Evolutionary conservation across 2,329 filamentous ascomycete genomes (phyloP).

Genomic region (Claviceps pusilla): DNA sequence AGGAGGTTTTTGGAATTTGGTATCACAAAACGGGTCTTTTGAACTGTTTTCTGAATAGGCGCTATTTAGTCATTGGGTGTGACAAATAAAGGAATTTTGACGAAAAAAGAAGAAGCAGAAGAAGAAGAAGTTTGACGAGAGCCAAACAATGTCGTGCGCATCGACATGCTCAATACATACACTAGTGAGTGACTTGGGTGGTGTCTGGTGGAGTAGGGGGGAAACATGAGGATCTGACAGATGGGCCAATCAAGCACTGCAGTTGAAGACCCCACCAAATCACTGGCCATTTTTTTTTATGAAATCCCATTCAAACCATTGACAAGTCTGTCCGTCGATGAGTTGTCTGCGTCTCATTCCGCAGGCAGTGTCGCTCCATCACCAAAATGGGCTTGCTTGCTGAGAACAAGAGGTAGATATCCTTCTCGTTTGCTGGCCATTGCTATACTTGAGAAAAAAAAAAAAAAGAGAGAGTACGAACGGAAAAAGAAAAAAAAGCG

Average conservation of each 20-base stretch:
- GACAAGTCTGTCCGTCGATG: background rate
- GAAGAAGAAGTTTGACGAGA: too few species aligned
- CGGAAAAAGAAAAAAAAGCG: background rate
- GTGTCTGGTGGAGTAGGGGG: too few species aligned
- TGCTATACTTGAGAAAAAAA: background rate
- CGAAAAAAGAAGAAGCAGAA: background rate
- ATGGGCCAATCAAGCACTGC: background rate
- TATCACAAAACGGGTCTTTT: background rate
- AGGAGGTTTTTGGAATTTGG: background rate
- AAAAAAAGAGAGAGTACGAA: background rate
- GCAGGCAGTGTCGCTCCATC: constrained; percentile 1
- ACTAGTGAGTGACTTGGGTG: too few species aligned
- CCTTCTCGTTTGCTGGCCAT: background rate
- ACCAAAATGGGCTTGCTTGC: constrained; percentile 22
- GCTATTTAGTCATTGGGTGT: background rate
- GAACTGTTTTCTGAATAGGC: background rate
- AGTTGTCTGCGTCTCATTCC: background rate
- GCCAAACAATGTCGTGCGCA: too few species aligned
- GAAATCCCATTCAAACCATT: background rate
- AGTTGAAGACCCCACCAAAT: background rate
- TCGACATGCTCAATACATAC: too few species aligned
- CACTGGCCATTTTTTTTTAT: background rate
- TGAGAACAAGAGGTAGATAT: constrained; percentile 19
- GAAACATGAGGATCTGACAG: background rate
- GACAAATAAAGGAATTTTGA: background rate